Base-by-base conservation (phyloP, 257 asterid species). In the Nemophila menziesii region DNA sequence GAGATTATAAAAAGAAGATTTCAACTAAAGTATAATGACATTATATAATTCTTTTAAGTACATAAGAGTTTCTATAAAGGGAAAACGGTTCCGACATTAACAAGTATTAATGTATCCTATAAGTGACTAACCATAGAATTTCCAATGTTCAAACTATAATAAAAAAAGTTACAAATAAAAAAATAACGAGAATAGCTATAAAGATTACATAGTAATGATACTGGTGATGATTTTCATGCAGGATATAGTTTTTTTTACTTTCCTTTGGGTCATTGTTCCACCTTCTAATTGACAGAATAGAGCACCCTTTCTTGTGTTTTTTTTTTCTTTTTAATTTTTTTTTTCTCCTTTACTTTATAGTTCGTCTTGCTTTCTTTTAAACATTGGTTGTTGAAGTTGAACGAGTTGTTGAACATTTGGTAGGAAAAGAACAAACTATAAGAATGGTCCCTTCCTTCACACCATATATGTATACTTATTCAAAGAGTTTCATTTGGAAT, bases 201-300 rank as follows among this genome's bases (percentile, higher is more conserved):
- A 83, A 77, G 80, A 74, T 58, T 76, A 71, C 55, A 70, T 52
- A 47, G 73, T 70, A 74, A 82, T 86, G 61, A 86, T 86, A 58
- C 47, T 56, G 78, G 74, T 72, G 86, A 64, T 79, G 83, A 76
- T 77, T 78, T 74, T 78, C 56, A 76, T 77, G 92, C 82, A 67
- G 63, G 54, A 24, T 55, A 57, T 41, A 33, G 58, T 54, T 53
- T 49, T 72, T 73, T 56, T n/a, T n/a, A 66, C 57, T 64, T 79
- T 64, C 46, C 59, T 42, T 62, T 54, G 49, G 64, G 52, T 54
- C 61, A 53, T 52, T 46, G 48, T 46, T 46, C 50, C 52, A 58
- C 68, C 36, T 58, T 63, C 59, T 57, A 64, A 56, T 47, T 63
- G 69, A 62, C 72, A 73, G 73, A 54, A 49, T 42, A 66, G 57